Percentiles rank a stretch among this genome's conserved stretches.
Evolutionary conservation across 495 filamentous ascomycete species (phyloP).

Genomic region (Platismatia glauca): DNA sequence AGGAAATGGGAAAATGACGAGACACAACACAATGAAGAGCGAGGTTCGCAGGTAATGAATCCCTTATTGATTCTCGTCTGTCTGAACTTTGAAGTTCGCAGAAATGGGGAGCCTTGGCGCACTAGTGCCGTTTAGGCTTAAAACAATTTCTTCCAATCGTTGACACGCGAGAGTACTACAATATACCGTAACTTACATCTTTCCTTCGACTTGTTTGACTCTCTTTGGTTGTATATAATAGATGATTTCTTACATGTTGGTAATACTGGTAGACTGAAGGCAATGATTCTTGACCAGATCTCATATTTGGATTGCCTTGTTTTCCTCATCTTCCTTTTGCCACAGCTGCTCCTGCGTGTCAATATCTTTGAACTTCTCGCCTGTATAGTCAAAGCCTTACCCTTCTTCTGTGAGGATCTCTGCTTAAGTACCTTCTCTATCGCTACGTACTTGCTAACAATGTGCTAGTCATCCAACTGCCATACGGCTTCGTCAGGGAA

Average conservation of each 20-base stretch:
- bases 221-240: not conserved
- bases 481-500: conserved; percentile 47
- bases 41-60: not conserved
- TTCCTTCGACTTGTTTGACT: not conserved
- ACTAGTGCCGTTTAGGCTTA: conserved; percentile 7
- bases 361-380: conserved; percentile 45
- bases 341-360: conserved; percentile 55
- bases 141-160: not conserved
- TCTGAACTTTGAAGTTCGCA: not conserved
- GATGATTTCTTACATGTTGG: not conserved
- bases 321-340: conserved; percentile 55
- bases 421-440: not conserved
- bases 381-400: conserved; percentile 52
- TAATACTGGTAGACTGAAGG: not conserved
- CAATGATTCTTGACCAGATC: conserved; percentile 55
- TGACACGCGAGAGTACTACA: conserved; percentile 2
- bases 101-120: conserved; percentile 2
- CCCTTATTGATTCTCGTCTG: not conserved
- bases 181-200: too few relatives aligned
- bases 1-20: not conserved
- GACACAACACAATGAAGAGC: not conserved
- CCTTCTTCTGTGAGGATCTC: conserved; percentile 53
- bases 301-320: conserved; percentile 64
- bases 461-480: conserved; percentile 45
- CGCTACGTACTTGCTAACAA: conserved; percentile 12